phyloP scores from a whole-genome alignment of 2,329 filamentous ascomycete genomes.

The Nemania sp. region DNA sequence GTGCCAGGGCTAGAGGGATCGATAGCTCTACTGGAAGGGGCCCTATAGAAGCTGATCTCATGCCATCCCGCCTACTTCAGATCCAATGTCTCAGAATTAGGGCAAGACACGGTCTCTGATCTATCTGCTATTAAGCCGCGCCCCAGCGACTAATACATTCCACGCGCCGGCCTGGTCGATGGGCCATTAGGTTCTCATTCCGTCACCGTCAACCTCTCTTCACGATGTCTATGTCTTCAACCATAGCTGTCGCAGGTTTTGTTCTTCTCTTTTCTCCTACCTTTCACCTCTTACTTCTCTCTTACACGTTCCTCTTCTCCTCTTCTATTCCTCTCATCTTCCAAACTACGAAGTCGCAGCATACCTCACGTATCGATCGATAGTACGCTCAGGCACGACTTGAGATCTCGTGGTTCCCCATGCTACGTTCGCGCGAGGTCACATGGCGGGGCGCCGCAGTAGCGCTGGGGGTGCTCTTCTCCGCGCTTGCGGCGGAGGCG shows the following conservation, averaged over 20 bases:
- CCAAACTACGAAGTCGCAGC: not conserved
- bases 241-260: not conserved
- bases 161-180: constrained; percentile 25
- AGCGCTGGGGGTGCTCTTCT: constrained; percentile 14
- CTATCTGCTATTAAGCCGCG: constrained; percentile 9
- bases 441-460: constrained; percentile 14
- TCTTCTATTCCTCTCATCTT: not conserved
- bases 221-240: constrained; percentile 20
- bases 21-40: constrained; percentile 21
- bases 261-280: constrained; percentile 11
- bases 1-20: not conserved
- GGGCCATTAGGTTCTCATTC: constrained; percentile 39
- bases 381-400: not conserved
- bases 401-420: not conserved
- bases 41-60: not conserved
- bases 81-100: constrained; percentile 32
- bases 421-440: constrained; percentile 3
- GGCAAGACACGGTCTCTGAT: constrained; percentile 21
- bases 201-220: not conserved
- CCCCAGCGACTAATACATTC: constrained; percentile 42
- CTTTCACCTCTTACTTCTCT: not conserved
- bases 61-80: not conserved
- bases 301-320: no score
- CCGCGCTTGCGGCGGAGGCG: constrained; percentile 26
- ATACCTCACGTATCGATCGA: not conserved